Evolutionary conservation across 257 asterid species (phyloP).

Genomic region (Solanum gandarillasii): DNA sequence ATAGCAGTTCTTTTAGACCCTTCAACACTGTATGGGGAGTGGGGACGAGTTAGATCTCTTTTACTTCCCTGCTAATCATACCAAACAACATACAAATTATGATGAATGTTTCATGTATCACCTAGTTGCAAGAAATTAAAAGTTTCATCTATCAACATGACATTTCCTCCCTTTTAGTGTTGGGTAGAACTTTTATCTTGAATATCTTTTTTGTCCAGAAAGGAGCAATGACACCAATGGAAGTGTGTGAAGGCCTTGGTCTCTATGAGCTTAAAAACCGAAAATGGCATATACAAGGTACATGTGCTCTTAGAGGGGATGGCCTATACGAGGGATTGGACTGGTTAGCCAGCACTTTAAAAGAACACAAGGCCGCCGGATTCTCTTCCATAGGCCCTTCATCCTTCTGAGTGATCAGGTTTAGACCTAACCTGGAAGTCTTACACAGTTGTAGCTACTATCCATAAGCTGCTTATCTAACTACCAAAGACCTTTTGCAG

Average conservation of each 20-base stretch:
- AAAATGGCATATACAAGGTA: slow-evolving; percentile 96
- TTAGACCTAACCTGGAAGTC: background rate
- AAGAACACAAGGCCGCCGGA: slow-evolving; percentile 75
- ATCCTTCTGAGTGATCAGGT: slow-evolving; percentile 43
- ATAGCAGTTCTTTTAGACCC: background rate
- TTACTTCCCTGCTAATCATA: background rate
- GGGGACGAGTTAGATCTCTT: background rate
- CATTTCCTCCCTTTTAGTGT: background rate
- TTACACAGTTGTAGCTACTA: background rate
- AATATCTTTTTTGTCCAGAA: slow-evolving; percentile 27
- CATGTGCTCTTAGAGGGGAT: slow-evolving; percentile 86
- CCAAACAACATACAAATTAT: background rate
- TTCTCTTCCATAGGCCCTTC: slow-evolving; percentile 82
- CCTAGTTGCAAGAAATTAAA: background rate
- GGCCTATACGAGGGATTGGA: slow-evolving; percentile 95
- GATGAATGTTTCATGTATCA: background rate
- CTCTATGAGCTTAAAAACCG: slow-evolving; percentile 73
- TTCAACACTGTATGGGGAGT: background rate
- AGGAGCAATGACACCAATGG: slow-evolving; percentile 93
- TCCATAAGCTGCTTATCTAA: background rate
- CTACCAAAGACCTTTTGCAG: background rate
- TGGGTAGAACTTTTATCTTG: background rate
- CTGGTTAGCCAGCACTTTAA: slow-evolving; percentile 84
- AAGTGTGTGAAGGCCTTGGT: slow-evolving; percentile 90
- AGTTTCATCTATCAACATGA: background rate